A percentile compares a stretch with the other conserved stretches of the same genome.
Evolutionary conservation across 371 early-diverging fungal species (phyloP).

Genomic region (Circinella umbellata): DNA sequence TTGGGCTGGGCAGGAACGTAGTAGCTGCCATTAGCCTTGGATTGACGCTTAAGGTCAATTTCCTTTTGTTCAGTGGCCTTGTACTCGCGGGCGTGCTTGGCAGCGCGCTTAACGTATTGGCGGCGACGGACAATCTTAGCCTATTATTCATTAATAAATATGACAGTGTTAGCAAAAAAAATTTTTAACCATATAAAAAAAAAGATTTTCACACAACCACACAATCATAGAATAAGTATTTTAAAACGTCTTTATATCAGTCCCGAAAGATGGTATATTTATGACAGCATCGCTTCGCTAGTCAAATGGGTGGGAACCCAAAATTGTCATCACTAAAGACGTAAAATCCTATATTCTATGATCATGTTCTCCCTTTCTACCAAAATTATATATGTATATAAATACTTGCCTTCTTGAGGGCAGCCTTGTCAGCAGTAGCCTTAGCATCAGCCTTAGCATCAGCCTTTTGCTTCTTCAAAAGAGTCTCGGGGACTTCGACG

Average conservation of each 20-base stretch:
- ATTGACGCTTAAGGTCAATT: constrained; percentile 90
- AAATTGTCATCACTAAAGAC: constrained; percentile 17
- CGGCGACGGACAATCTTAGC: constrained; percentile 82
- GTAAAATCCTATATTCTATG: background rate
- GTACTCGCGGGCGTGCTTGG: constrained; percentile 97
- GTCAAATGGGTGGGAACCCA: constrained; percentile 25
- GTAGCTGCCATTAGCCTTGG: constrained; percentile 90
- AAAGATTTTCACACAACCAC: no score
- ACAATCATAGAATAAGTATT: no score
- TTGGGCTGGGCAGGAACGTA: constrained; percentile 97
- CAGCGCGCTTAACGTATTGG: constrained; percentile 98
- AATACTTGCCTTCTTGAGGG: constrained; percentile 67
- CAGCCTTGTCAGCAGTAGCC: constrained; percentile 66
- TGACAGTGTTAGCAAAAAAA: no score
- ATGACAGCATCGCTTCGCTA: constrained; percentile 58
- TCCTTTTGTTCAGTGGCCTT: constrained; percentile 84
- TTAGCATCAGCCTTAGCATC: constrained; percentile 84
- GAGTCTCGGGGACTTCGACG: constrained; percentile 92
- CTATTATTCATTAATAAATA: constrained; percentile 41
- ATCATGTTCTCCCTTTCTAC: background rate
- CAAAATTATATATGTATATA: background rate
- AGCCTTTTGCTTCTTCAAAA: constrained; percentile 96
- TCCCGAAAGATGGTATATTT: constrained; percentile 78
- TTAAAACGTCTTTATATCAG: constrained; percentile 38
- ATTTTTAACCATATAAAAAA: no score